Percentiles rank a stretch among this genome's conserved stretches.
phyloP scores from a whole-genome alignment of 1,139 yeast species.

The Zygoascus hellenicus region DNA sequence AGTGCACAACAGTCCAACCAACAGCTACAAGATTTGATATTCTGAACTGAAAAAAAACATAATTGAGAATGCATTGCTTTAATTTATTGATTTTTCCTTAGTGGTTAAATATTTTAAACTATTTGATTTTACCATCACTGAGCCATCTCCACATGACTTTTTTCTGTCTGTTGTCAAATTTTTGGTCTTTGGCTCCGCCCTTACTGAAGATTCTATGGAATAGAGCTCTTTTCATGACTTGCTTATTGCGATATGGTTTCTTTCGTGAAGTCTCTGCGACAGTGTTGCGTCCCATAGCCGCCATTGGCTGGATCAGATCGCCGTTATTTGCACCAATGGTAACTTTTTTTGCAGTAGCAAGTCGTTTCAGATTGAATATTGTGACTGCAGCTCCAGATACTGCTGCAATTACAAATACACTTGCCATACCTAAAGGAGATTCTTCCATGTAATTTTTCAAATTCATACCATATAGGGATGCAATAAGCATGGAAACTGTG shows the following conservation, averaged over 20 bases:
- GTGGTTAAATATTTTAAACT: too few relatives aligned
- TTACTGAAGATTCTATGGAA: neutral
- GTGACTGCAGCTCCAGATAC: constrained; percentile 35
- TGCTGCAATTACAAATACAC: constrained; percentile 35
- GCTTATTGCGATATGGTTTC: neutral
- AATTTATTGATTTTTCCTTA: too few relatives aligned
- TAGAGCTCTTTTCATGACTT: neutral
- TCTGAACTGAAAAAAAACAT: too few relatives aligned
- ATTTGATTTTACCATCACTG: constrained; percentile 12
- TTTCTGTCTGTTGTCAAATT: neutral
- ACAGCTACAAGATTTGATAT: constrained; percentile 18
- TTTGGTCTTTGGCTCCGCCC: neutral
- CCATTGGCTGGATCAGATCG: neutral
- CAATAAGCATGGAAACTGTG: constrained; percentile 68
- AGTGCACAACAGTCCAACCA: constrained; percentile 16
- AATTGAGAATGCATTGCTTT: too few relatives aligned
- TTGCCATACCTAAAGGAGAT: constrained; percentile 57
- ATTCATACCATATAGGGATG: constrained; percentile 95
- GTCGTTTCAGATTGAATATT: constrained; percentile 32
- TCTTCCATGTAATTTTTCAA: constrained; percentile 86
- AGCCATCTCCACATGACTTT: constrained; percentile 21
- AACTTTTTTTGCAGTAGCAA: constrained; percentile 41
- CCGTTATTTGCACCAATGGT: constrained; percentile 32
- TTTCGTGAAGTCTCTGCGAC: neutral
- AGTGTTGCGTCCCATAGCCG: neutral